These are phyloP conservation scores for Chlamydomonas reinhardtii DNA, from an alignment of 163 green algal species.

Conservation along the genomic window DNA sequence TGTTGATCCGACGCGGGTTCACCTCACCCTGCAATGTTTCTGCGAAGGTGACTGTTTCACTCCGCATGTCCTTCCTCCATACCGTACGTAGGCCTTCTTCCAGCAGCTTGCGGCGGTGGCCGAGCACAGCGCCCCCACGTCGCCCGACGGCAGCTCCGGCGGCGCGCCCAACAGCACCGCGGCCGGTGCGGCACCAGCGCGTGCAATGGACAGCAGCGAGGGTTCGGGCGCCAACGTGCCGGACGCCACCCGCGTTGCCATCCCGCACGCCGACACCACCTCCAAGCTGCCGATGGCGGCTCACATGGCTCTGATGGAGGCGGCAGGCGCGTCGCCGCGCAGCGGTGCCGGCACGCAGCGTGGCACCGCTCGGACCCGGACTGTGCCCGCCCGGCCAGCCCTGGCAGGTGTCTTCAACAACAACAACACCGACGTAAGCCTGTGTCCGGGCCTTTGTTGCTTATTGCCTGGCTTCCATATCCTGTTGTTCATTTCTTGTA, in stretches of 20 bases:
- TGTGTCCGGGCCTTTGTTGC: neutral
- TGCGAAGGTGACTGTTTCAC: no score
- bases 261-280: neutral
- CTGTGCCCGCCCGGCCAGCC: constrained; percentile 8
- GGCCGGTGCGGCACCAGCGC: neutral
- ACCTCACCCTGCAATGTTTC: no score
- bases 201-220: neutral
- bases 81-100: neutral
- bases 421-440: constrained; percentile 18
- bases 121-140: neutral
- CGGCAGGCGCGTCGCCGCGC: neutral
- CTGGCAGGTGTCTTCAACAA: constrained; percentile 5
- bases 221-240: neutral
- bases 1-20: no score
- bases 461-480: neutral
- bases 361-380: neutral
- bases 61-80: neutral
- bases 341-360: constrained; percentile 7
- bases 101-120: constrained; percentile 17
- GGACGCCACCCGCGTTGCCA: neutral
- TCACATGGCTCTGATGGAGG: neutral
- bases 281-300: neutral
- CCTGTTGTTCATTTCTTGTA: neutral
- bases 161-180: neutral
- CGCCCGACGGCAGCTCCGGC: neutral